phyloP scores from a whole-genome alignment of 1,284 basidiomycete species.

The Boletus smithii region DNA sequence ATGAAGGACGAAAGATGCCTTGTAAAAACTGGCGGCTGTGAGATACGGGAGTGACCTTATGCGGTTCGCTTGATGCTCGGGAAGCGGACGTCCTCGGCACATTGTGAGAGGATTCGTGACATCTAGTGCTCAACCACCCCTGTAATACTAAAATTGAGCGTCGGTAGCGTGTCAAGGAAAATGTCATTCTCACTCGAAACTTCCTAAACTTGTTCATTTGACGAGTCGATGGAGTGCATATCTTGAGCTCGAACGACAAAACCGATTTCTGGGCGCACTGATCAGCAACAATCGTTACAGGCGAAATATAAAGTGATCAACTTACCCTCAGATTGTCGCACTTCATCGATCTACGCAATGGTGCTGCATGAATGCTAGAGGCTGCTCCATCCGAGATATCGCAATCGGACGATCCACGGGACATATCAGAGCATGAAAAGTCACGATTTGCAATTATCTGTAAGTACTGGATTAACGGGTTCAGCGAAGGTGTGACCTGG shows the following conservation, averaged over 20 bases:
- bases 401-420: constrained; percentile 2
- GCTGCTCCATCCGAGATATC: neutral
- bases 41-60: neutral
- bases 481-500: neutral
- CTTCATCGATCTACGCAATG: neutral
- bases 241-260: neutral
- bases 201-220: constrained; percentile 5
- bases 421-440: neutral
- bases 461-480: neutral
- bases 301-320: neutral
- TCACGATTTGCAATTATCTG: neutral
- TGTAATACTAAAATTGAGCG: constrained; percentile 3
- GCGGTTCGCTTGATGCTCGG: neutral
- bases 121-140: constrained; percentile 5
- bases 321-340: constrained; percentile 3
- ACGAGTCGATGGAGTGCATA: neutral
- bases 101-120: neutral
- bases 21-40: constrained; percentile 6
- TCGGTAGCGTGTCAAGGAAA: neutral
- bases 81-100: neutral
- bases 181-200: constrained; percentile 9
- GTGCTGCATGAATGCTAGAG: neutral
- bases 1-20: constrained; percentile 2
- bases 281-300: constrained; percentile 3
- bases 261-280: constrained; percentile 6